Conservation (phyloP, 495 filamentous ascomycete species). For the Tuber microsphaerosporum region DNA sequence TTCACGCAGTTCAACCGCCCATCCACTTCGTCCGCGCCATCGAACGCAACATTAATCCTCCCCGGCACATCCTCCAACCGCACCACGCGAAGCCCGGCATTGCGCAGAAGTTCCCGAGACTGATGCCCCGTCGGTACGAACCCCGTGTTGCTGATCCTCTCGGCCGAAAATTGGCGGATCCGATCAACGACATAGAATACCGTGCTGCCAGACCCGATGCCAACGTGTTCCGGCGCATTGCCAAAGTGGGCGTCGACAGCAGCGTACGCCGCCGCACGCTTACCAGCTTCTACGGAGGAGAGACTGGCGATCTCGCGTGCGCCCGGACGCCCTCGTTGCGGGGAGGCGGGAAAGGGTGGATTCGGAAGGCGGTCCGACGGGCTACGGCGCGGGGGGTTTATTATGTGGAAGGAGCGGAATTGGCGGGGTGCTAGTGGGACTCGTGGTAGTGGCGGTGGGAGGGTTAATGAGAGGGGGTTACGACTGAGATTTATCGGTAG, state of each 20-base stretch:
- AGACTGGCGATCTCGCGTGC: not conserved
- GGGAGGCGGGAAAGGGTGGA: not conserved
- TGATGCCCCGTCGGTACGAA: slow-evolving; percentile 89
- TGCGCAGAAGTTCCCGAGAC: slow-evolving; percentile 68
- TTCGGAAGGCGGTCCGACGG: not conserved
- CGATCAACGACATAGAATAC: slow-evolving; percentile 90
- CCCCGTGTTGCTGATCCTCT: slow-evolving; percentile 53
- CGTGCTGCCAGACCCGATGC: slow-evolving; percentile 86
- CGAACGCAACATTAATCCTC: slow-evolving; percentile 72
- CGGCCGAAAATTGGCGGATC: slow-evolving; percentile 60
- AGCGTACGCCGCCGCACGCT: slow-evolving; percentile 66
- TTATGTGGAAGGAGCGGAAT: not conserved
- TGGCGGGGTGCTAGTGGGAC: not conserved
- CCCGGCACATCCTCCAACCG: slow-evolving; percentile 53
- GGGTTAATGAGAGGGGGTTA: not conserved
- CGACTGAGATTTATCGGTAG: not conserved
- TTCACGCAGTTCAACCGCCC: slow-evolving; percentile 90
- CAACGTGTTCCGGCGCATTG: slow-evolving; percentile 62
- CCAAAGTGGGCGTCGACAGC: slow-evolving; percentile 77
- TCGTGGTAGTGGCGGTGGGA: not conserved
- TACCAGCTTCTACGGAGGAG: slow-evolving; percentile 60
- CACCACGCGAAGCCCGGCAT: slow-evolving; percentile 63
- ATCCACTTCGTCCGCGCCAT: slow-evolving; percentile 94
- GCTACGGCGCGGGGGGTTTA: not conserved
- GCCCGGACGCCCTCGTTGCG: not conserved